Conservation (phyloP, 2,329 filamentous ascomycete genomes). For the Clonostachys solani region DNA sequence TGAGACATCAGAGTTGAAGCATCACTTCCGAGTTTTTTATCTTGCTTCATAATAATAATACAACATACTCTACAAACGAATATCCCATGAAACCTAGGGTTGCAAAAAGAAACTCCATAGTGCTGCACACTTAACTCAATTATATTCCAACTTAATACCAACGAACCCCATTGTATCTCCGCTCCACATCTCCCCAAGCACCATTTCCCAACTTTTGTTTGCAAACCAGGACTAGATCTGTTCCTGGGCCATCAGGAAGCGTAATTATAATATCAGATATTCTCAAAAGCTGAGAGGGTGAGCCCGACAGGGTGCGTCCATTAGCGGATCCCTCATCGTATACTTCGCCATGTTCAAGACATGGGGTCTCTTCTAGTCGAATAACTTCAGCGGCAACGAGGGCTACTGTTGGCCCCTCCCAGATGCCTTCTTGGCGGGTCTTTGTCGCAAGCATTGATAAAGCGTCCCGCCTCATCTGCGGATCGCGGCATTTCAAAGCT, state of each 20-base stretch:
- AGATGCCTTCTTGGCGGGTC: conserved; percentile 1
- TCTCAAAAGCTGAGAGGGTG: not conserved
- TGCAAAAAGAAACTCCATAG: too few species aligned
- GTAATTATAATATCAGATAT: not conserved
- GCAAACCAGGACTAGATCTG: not conserved
- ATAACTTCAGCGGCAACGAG: not conserved
- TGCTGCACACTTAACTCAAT: too few species aligned
- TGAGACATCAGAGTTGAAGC: too few species aligned
- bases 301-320: too few species aligned
- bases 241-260: not conserved
- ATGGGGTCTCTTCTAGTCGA: not conserved
- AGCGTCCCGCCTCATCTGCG: not conserved
- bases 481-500: conserved; percentile 1
- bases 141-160: not conserved
- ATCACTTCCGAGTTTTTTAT: too few species aligned
- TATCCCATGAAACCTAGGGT: too few species aligned
- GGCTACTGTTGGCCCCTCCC: not conserved
- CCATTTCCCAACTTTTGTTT: not conserved
- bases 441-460: not conserved
- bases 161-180: not conserved
- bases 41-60: too few species aligned
- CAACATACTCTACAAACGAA: too few species aligned
- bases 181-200: not conserved
- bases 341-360: too few species aligned
- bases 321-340: too few species aligned